These are phyloP conservation scores for Colletotrichum lini DNA, from an alignment of 2,329 filamentous ascomycete genomes.

Conservation along the genomic window DNA sequence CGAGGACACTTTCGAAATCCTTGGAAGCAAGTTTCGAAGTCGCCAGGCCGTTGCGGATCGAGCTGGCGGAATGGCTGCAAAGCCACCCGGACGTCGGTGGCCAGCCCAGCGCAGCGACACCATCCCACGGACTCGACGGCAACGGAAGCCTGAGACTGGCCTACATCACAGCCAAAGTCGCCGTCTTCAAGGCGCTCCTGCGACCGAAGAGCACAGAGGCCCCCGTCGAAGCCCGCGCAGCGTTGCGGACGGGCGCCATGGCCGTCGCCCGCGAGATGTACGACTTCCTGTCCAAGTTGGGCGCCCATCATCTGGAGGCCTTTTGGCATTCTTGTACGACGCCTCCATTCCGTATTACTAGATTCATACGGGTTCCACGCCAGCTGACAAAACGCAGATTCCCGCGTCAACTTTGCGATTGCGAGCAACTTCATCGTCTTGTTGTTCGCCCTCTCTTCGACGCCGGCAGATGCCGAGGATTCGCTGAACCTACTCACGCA, in stretches of 20 bases:
- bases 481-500: conserved; percentile 7
- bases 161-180: conserved; percentile 29
- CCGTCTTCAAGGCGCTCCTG: conserved; percentile 18
- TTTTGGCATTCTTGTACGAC: conserved; percentile 37
- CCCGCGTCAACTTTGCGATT: conserved; percentile 34
- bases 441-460: conserved; percentile 18
- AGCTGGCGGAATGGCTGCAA: conserved; percentile 28
- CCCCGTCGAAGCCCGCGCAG: conserved; percentile 15
- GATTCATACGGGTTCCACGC: background rate
- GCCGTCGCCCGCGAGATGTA: conserved; percentile 30
- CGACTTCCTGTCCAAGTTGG: conserved; percentile 25
- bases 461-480: conserved; percentile 12
- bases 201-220: conserved; percentile 25
- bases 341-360: no score
- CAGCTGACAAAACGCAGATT: conserved; percentile 2
- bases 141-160: conserved; percentile 25
- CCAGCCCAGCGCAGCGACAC: background rate
- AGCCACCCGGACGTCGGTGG: conserved; percentile 19
- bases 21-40: conserved; percentile 30
- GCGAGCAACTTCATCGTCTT: conserved; percentile 30
- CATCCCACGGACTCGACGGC: conserved; percentile 16
- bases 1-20: conserved; percentile 15
- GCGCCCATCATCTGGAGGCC: conserved; percentile 23
- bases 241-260: conserved; percentile 24
- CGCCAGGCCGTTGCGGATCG: conserved; percentile 24